Base-by-base conservation (phyloP, 2,329 filamentous ascomycete genomes). In the Esteya vermicola region DNA sequence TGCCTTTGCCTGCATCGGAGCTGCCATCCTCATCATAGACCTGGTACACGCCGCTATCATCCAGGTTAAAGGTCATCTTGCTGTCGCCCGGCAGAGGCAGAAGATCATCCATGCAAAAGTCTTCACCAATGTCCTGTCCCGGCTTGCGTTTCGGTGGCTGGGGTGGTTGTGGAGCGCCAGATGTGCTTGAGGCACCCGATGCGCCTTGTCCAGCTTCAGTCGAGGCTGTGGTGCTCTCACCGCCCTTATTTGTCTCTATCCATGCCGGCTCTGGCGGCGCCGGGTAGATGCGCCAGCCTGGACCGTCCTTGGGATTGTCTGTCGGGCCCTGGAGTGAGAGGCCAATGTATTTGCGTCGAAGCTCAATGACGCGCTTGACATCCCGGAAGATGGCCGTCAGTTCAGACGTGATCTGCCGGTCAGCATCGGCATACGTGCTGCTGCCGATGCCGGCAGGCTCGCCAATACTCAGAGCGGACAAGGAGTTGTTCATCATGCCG, bases 261-360 rank as follows among this genome's bases (percentile, higher is more conserved):
- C 91, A 96, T 3, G 85, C 84, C 14, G 91, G 91, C 52, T 93
- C 84, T 6, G 89, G 91, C 5, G 88, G 88, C 13, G 84, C 77
- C 9, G 91, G 91, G 52, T 96, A 96, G 33, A 98, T 85, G 40
- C 72, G 70, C 89, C 89, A 98, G 37, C 68, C 72, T 1, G 78
- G 70, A 16, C 81, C 74, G 55, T 96, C 86, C 51, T 85, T 85
- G 1, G 91, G 91, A 50, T 96, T 95, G 54, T 94, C 85, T 12
- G 75, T 71, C 8, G 79, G 71, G 9, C 81, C 73, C 54, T 98
- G 91, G 18, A 88, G 65, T 0, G 91, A 96, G 14, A 95, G 61
- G 1, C 75, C 67, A 39, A 96, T 84, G 59, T 96, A 98, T 52
- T 85, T 93, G 56, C 86, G 79, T 44, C 91, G 77, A 31, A 88